Evolutionary conservation across 1,284 basidiomycete species (phyloP), one percentile per base, ranked within the genome.

Genomic region (Naganishia liquefaciens): DNA sequence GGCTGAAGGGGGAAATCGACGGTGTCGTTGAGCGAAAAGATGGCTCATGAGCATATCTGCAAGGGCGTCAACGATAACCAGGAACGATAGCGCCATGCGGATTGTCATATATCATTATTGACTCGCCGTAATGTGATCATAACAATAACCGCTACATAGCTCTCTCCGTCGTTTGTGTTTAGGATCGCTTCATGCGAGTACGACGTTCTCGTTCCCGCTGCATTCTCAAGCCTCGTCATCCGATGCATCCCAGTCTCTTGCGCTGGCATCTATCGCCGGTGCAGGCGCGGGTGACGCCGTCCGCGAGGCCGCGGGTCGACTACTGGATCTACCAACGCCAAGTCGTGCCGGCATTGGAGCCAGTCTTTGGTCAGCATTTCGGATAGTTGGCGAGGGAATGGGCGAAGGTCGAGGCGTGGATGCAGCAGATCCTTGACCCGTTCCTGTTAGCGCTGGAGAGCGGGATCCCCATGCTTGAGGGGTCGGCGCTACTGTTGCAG

Each of bases 191-290:
- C n/a, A n/a, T n/a, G n/a, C n/a, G n/a, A n/a, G n/a, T n/a, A n/a
- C n/a, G n/a, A 37, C 33, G 33, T 37, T 10, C 33, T 37, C 33
- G 10, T 37, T 37, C 10, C 33, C 13, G 9, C 33, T 37, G 13
- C 3, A 10, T 37, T 37, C 46, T 58, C 30, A 60, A 10, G 57
- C 57, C 21, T 60, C 57, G 7, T 60, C 57, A 39, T 65, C 64
- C 39, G 57, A 58, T 25, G 57, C 64, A 33, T 65, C 64, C 64
- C 64, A 65, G 28, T 65, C 64, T 25, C 58, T 65, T 1, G 64
- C 64, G 42, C 28, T 61, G 44, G 60, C 64, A n/a, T 65, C 64
- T 15, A 65, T 53, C 28, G 40, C 25, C n/a, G 55, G 39, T 27
- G 37, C 47, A 27, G 46, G 54, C n/a, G 64, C 55, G 21, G 64